Conservation (phyloP, 169 alveolate genomes). For the Plasmodium malariae region DNA sequence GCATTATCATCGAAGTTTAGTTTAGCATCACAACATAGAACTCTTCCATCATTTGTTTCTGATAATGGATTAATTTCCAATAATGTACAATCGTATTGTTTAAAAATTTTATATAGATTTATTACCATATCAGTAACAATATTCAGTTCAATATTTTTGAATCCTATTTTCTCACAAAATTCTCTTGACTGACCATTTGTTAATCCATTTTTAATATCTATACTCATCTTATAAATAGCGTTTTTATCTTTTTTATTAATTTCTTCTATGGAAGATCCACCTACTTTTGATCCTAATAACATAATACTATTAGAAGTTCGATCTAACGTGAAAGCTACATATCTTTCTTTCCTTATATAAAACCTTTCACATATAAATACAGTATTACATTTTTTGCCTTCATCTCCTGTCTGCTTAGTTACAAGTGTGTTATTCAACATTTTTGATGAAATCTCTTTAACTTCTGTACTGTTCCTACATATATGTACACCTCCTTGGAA, state of each 20-base stretch:
- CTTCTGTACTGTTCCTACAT: slow-evolving; percentile 87
- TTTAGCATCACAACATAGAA: slow-evolving; percentile 95
- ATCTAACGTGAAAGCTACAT: slow-evolving; percentile 94
- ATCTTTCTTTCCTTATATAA: slow-evolving; percentile 90
- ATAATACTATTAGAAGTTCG: slow-evolving; percentile 92
- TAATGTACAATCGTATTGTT: slow-evolving; percentile 92
- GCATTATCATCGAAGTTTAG: slow-evolving; percentile 97
- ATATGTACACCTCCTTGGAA: slow-evolving; percentile 92
- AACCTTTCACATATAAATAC: slow-evolving; percentile 90
- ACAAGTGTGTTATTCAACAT: slow-evolving; percentile 92
- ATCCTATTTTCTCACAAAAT: slow-evolving; percentile 83
- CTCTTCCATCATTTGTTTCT: slow-evolving; percentile 89
- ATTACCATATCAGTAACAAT: slow-evolving; percentile 78
- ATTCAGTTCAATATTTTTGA: slow-evolving; percentile 76
- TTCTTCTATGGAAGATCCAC: slow-evolving; percentile 95
- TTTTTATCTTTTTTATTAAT: slow-evolving; percentile 89
- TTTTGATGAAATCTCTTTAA: slow-evolving; percentile 84
- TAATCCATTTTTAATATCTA: slow-evolving; percentile 87
- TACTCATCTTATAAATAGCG: slow-evolving; percentile 81
- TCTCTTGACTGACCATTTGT: slow-evolving; percentile 79
- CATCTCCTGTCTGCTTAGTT: slow-evolving; percentile 91
- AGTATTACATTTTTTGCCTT: slow-evolving; percentile 89
- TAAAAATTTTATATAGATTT: slow-evolving; percentile 88
- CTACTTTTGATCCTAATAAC: slow-evolving; percentile 89
- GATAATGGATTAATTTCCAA: slow-evolving; percentile 97